Conservation (phyloP, 148 eudicot genomes). For the Rhododendron simsii region DNA sequence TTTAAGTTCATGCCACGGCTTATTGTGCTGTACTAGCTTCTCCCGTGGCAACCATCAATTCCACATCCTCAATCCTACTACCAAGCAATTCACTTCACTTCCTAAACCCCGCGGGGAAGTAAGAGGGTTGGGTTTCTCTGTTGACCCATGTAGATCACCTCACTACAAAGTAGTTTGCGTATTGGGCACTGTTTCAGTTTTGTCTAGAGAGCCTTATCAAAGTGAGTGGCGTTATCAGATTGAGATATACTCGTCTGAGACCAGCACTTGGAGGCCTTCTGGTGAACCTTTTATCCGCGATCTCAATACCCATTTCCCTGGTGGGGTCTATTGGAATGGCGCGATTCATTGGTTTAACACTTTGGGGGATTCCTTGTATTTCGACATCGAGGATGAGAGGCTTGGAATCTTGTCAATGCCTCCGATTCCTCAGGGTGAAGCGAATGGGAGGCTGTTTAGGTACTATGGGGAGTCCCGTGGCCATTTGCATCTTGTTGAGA, state of each 20-base stretch:
- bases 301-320: neutral
- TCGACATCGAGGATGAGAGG: slow-evolving; percentile 18
- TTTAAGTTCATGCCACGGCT: too few relatives aligned
- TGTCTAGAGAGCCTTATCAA: neutral
- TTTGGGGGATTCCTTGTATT: neutral
- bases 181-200: neutral
- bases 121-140: neutral
- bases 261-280: slow-evolving; percentile 12
- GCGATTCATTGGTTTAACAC: slow-evolving; percentile 18
- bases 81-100: slow-evolving; percentile 3
- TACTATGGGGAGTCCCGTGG: slow-evolving; percentile 15
- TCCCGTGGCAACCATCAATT: neutral
- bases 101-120: neutral
- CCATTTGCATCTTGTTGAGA: slow-evolving; percentile 18
- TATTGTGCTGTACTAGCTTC: neutral
- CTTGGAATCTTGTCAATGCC: slow-evolving; percentile 1
- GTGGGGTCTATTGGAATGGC: slow-evolving; percentile 19
- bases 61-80: slow-evolving; percentile 18
- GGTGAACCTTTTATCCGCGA: neutral
- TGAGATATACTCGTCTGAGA: slow-evolving; percentile 16
- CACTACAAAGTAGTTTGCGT: slow-evolving; percentile 14
- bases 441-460: neutral
- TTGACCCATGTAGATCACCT: slow-evolving; percentile 16
- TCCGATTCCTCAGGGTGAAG: neutral
- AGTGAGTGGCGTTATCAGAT: neutral